phyloP scores from a whole-genome alignment of 108 stramenopile species.

The Pseudonitzschia multiseries region DNA sequence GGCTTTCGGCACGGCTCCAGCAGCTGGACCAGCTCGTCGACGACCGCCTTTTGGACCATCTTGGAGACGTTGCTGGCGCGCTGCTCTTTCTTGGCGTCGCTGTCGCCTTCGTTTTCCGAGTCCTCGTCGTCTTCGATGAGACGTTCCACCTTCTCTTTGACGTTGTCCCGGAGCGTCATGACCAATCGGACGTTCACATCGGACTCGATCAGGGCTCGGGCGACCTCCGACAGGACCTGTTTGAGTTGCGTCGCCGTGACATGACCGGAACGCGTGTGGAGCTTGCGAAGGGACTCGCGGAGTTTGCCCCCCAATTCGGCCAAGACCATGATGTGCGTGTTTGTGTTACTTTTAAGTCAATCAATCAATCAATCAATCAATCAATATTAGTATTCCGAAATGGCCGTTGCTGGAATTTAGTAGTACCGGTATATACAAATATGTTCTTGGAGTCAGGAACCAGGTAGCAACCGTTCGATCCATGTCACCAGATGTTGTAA shows the following conservation, averaged over 20 bases:
- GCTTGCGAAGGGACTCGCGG: constrained; percentile 85
- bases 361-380: no score
- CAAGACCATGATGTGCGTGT: constrained; percentile 88
- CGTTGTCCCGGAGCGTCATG: constrained; percentile 72
- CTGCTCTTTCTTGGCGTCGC: constrained; percentile 12
- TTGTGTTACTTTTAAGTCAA: no score
- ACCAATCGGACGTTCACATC: constrained; percentile 95
- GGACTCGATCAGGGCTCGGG: constrained; percentile 89
- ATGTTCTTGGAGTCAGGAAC: no score
- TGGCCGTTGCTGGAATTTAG: no score
- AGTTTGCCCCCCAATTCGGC: constrained; percentile 94
- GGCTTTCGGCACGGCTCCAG: constrained; percentile 68
- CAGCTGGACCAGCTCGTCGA: constrained; percentile 86
- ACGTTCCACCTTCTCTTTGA: constrained; percentile 68
- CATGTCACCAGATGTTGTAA: no score
- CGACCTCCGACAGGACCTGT: constrained; percentile 75
- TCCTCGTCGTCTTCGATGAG: constrained; percentile 36
- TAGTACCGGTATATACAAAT: no score
- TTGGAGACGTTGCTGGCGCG: constrained; percentile 37
- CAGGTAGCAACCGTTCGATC: no score
- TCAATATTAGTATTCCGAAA: no score
- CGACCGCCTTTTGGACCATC: constrained; percentile 89
- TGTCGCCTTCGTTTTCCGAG: constrained; percentile 1
- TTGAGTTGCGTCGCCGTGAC: constrained; percentile 81
- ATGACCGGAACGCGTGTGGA: constrained; percentile 63